A percentile compares a stretch with the other conserved stretches of the same genome.
These are phyloP conservation scores for Furcasterigmium sp. DNA, from an alignment of 2,329 filamentous ascomycete species.

Conservation along the genomic window DNA sequence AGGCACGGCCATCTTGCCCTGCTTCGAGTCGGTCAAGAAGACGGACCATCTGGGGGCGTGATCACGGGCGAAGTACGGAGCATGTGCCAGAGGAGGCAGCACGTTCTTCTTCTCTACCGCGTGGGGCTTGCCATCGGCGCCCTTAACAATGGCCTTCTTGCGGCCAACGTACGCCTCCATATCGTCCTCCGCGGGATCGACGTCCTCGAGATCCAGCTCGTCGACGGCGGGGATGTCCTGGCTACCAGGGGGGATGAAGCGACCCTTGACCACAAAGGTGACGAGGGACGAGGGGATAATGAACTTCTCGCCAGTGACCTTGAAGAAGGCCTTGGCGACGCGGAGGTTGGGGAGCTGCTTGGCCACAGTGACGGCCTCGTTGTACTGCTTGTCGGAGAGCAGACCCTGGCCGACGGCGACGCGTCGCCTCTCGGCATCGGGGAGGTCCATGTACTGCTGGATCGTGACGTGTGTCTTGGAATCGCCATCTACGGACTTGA, in stretches of 20 bases:
- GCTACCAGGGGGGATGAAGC: constrained; percentile 84
- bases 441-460: constrained; percentile 82
- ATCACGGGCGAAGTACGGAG: constrained; percentile 85
- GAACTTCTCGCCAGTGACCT: constrained; percentile 89
- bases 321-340: constrained; percentile 94
- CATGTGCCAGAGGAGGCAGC: constrained; percentile 79
- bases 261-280: constrained; percentile 90
- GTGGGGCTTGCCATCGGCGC: constrained; percentile 51
- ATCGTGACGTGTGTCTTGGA: constrained; percentile 71
- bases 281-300: constrained; percentile 91
- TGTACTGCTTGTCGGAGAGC: constrained; percentile 71
- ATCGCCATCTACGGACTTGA: constrained; percentile 66
- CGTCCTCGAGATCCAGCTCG: constrained; percentile 77
- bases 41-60: constrained; percentile 90
- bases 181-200: constrained; percentile 90
- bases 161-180: constrained; percentile 78
- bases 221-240: constrained; percentile 69
- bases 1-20: constrained; percentile 92
- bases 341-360: constrained; percentile 78
- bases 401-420: constrained; percentile 66
- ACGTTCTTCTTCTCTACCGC: constrained; percentile 58
- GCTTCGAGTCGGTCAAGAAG: constrained; percentile 90
- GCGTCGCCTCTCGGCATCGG: constrained; percentile 67
- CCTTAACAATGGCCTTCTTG: constrained; percentile 57
- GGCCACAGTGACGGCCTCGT: constrained; percentile 68